Conservation (phyloP, 768 basidiomycete genomes). For the Cubamyces lactineus region DNA sequence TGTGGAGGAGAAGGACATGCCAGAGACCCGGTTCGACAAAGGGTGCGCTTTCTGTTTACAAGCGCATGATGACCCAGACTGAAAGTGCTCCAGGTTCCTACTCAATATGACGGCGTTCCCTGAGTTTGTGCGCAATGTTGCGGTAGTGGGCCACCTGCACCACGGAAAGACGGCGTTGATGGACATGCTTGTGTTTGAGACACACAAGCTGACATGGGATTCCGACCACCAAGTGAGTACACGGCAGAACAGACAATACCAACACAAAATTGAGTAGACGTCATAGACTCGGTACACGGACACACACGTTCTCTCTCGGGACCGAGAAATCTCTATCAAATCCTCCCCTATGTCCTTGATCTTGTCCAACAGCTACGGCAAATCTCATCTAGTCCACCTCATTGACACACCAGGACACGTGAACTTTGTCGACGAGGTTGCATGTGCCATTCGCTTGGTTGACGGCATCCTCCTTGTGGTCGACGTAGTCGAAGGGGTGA, state of each 20-base stretch:
- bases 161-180: conserved; percentile 97
- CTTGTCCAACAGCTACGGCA: conserved; percentile 80
- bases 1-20: conserved; percentile 94
- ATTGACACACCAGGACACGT: conserved; percentile 98
- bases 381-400: conserved; percentile 91
- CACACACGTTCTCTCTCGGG: conserved; percentile 86
- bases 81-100: conserved; percentile 64
- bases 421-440: conserved; percentile 98
- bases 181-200: conserved; percentile 98
- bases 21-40: conserved; percentile 97
- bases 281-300: conserved; percentile 91
- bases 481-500: conserved; percentile 97
- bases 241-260: conserved; percentile 13
- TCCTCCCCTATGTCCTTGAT: conserved; percentile 96
- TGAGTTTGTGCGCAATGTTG: conserved; percentile 95
- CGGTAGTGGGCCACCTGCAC: conserved; percentile 94
- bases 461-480: conserved; percentile 95
- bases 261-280: neutral
- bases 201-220: conserved; percentile 94
- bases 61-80: neutral
- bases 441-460: conserved; percentile 79
- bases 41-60: conserved; percentile 61
- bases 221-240: conserved; percentile 78
- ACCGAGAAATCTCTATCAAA: conserved; percentile 93
- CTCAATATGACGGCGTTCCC: conserved; percentile 90